Conservation (phyloP, 2,329 filamentous ascomycete genomes). For the Pestalotiopsis sp. region DNA sequence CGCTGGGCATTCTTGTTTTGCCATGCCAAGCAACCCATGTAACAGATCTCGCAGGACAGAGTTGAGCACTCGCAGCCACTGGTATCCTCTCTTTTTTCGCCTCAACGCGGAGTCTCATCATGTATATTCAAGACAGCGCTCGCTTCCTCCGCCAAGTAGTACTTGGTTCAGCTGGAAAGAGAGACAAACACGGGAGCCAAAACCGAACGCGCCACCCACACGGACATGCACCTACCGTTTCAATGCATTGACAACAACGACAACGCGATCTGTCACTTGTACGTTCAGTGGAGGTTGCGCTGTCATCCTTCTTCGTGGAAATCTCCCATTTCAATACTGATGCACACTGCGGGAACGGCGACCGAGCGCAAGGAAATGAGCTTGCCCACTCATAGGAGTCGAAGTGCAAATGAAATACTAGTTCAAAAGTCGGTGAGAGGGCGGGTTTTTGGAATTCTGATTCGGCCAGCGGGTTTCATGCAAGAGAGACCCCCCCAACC, state of each 20-base stretch:
- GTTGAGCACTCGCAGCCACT: not conserved
- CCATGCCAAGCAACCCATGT: not conserved
- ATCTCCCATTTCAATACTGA: too few species aligned
- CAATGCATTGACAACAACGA: too few species aligned
- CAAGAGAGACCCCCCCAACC: not conserved
- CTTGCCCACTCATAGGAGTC: not conserved
- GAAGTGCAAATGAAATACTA: not conserved
- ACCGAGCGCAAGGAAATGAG: not conserved
- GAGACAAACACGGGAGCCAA: too few species aligned
- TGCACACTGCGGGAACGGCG: too few species aligned
- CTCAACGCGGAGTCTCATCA: not conserved
- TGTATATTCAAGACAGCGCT: not conserved
- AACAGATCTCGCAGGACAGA: not conserved
- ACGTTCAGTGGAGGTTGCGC: too few species aligned
- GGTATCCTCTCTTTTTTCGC: not conserved
- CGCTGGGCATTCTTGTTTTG: not conserved
- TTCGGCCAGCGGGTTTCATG: not conserved
- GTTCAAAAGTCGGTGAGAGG: conserved; percentile 10
- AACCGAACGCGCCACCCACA: too few species aligned
- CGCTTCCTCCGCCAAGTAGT: not conserved
- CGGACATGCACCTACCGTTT: too few species aligned
- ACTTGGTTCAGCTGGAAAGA: not conserved
- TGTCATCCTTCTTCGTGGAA: too few species aligned
- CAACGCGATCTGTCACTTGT: too few species aligned
- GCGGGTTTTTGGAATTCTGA: not conserved